phyloP scores from a whole-genome alignment of 768 basidiomycete species.

The Hygrophorus pudorinus region DNA sequence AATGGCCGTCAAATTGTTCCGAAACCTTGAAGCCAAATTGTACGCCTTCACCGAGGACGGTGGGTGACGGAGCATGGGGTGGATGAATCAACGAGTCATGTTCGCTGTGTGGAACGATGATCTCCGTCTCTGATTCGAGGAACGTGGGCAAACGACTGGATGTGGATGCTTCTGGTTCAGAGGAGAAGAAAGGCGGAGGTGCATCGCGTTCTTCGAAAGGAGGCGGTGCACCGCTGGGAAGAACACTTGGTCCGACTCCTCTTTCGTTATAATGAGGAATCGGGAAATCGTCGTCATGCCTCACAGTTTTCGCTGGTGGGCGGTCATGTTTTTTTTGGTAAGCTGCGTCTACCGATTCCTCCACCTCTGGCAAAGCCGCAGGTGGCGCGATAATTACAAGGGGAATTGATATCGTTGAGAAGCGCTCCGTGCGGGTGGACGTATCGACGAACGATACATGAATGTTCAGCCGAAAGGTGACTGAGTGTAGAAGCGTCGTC shows the following conservation, averaged over 20 bases:
- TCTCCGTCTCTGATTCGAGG: constrained; percentile 68
- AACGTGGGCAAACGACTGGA: constrained; percentile 61
- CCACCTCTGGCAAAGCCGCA: constrained; percentile 72
- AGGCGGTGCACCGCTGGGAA: constrained; percentile 58
- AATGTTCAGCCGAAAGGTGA: constrained; percentile 67
- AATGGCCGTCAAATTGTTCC: constrained; percentile 77
- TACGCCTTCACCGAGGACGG: constrained; percentile 64
- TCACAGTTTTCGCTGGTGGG: constrained; percentile 61
- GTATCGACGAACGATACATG: constrained; percentile 72
- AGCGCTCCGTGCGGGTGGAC: constrained; percentile 54
- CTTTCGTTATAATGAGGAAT: constrained; percentile 61
- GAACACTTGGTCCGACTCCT: constrained; percentile 68
- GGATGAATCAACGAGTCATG: constrained; percentile 27
- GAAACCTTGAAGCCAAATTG: constrained; percentile 63
- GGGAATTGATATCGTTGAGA: constrained; percentile 57
- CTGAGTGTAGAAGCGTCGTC: constrained; percentile 71
- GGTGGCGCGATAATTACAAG: constrained; percentile 63
- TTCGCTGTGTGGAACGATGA: constrained; percentile 47
- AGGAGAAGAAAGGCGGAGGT: constrained; percentile 62
- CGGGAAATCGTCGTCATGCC: constrained; percentile 58
- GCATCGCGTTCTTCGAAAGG: constrained; percentile 80
- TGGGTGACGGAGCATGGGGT: constrained; percentile 17
- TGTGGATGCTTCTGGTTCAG: constrained; percentile 47
- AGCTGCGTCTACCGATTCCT: constrained; percentile 59
- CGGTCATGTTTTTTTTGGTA: constrained; percentile 86